Percentiles rank a stretch among this genome's conserved stretches.
These are phyloP conservation scores for Fusarium sp. DNA, from an alignment of 2,329 filamentous ascomycete species.

Conservation along the genomic window DNA sequence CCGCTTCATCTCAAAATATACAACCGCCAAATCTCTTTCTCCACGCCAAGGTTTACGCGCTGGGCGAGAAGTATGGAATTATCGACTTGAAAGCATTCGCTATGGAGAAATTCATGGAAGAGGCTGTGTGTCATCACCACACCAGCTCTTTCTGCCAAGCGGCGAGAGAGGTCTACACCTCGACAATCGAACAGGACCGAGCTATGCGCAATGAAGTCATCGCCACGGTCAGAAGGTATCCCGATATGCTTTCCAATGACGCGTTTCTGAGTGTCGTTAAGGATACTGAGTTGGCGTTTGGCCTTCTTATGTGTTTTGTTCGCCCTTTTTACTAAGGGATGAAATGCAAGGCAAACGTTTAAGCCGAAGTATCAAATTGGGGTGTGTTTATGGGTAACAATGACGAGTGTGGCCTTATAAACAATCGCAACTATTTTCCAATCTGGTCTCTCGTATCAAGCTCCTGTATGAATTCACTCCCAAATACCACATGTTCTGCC, in stretches of 20 bases:
- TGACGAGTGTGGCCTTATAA: no score
- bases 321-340: no score
- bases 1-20: no score
- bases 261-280: neutral
- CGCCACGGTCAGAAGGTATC: rapidly evolving
- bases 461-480: neutral
- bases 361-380: no score
- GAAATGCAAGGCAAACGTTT: neutral
- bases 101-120: neutral
- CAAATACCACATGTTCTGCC: neutral
- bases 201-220: constrained; percentile 6
- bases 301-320: neutral
- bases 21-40: neutral
- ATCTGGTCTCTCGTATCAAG: rapidly evolving
- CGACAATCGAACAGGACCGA: constrained; percentile 2
- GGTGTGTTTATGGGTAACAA: neutral
- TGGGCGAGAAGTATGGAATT: constrained; percentile 14
- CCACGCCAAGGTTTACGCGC: constrained; percentile 5
- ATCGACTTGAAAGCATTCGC: neutral
- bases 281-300: neutral
- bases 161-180: constrained; percentile 3
- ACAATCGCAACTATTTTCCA: neutral
- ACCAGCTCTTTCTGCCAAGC: neutral
- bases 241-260: rapidly evolving
- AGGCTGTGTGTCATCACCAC: neutral